Percentiles rank a stretch among this genome's conserved stretches.
Conservation (phyloP, 2,329 filamentous ascomycete genomes). For the Teratosphaeria epicoccoides region DNA sequence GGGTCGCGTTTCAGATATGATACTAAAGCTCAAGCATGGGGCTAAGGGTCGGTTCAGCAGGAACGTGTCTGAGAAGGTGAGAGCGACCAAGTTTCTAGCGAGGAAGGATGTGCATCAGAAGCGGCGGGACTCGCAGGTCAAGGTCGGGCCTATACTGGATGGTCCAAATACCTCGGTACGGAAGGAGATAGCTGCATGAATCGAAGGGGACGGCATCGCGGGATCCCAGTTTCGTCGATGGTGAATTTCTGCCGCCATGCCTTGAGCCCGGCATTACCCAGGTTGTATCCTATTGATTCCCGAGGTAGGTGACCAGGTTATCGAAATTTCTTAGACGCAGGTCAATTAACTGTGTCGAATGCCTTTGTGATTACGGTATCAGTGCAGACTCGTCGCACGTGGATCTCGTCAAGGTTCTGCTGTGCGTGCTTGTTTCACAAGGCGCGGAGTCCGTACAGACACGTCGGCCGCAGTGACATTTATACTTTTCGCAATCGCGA, state of each 20-base stretch:
- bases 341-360: no score
- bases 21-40: conserved; percentile 81
- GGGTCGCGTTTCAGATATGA: conserved; percentile 78
- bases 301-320: no score
- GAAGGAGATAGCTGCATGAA: not conserved
- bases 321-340: no score
- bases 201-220: no score
- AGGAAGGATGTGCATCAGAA: conserved; percentile 28
- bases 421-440: not conserved
- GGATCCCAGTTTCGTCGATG: no score
- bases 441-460: not conserved
- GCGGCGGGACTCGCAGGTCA: conserved; percentile 1
- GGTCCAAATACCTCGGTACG: no score
- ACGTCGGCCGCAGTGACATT: not conserved
- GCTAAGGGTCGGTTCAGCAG: conserved; percentile 52
- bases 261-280: no score
- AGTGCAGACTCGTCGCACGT: not conserved
- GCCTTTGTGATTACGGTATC: no score
- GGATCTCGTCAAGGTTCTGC: not conserved
- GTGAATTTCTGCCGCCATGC: no score
- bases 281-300: no score
- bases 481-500: not conserved
- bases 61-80: conserved; percentile 24
- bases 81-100: conserved; percentile 26
- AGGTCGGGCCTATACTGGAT: conserved; percentile 6